Base-by-base conservation (phyloP, 2,329 filamentous ascomycete species). In the Elsinoe batatas region DNA sequence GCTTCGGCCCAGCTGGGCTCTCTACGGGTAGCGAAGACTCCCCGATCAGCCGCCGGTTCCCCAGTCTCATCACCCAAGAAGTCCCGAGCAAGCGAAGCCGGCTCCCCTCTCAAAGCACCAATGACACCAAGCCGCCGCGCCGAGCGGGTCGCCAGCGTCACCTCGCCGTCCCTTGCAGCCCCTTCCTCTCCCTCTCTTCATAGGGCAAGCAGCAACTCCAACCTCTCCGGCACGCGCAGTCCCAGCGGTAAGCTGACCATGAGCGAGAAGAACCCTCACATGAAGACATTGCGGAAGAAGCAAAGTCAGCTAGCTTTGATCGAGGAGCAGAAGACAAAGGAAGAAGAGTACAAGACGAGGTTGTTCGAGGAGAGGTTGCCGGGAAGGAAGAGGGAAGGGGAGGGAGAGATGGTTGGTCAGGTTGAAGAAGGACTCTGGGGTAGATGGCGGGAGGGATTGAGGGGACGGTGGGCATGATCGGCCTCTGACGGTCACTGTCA, bases 371-470 rank as follows among this genome's bases (percentile, higher is more conserved):
- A 72, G 65, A 77, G 78, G 61, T 70, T 83, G 61, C 82, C 81
- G 1, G 82, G 79, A 10, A 75, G 80, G 60, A 68, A 74, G 47
- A 72, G 78, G 56, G 79, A 40, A n/a, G 53, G 22, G 12, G 32
- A 44, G 32, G 53, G 42, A 12, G 37, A 83, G 70, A 91, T 96
- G 71, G 87, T 86, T 61, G 88, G 89, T 66, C 83, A 95, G 67
- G 77, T 97, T 36, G 88, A 88, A 1, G 90, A 96, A 68, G 88
- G 95, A 17, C 79, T 98, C 17, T 97, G 96, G 71, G 82, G 84
- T 13, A 81, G 91, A 42, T 98, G 93, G 93, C 83, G 85, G 2
- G 88, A 94, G 57, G 90, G 89, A 1, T 74, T 97, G 63, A 83
- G 84, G 60, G 64, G 59, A 26, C 63, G 74, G 43, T 78, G 75